Percentiles rank a stretch among this genome's conserved stretches.
phyloP scores from a whole-genome alignment of 345 rosid genomes.

The Arabidopsis arenosa region DNA sequence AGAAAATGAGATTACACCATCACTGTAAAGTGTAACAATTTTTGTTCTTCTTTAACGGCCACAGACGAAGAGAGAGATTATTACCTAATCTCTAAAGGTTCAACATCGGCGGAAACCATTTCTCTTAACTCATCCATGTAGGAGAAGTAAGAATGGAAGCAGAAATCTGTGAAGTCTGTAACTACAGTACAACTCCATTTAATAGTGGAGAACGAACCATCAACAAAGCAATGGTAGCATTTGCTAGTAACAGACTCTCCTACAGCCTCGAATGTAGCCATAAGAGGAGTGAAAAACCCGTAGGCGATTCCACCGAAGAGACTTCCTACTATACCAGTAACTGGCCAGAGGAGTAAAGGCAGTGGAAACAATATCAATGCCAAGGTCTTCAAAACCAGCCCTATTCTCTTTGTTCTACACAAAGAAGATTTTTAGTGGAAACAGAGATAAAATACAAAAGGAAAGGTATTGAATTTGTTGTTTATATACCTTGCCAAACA shows the following conservation, averaged over 20 bases:
- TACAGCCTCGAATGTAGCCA: slow-evolving; percentile 80
- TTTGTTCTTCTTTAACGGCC: background rate
- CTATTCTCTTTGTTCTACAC: slow-evolving; percentile 72
- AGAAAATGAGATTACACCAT: background rate
- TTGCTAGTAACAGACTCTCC: slow-evolving; percentile 68
- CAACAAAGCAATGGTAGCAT: slow-evolving; percentile 73
- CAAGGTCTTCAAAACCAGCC: slow-evolving; percentile 69
- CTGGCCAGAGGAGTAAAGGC: slow-evolving; percentile 76
- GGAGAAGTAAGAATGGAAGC: slow-evolving; percentile 91
- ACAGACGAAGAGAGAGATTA: slow-evolving; percentile 1
- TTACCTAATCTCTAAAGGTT: slow-evolving; percentile 68
- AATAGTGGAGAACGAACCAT: slow-evolving; percentile 69
- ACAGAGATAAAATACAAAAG: background rate
- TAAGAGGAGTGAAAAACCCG: slow-evolving; percentile 72
- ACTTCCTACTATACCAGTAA: slow-evolving; percentile 68
- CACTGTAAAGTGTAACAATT: background rate
- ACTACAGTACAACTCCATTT: slow-evolving; percentile 75
- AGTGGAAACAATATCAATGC: slow-evolving; percentile 60
- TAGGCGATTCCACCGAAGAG: slow-evolving; percentile 77
- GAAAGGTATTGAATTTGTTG: background rate
- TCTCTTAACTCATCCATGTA: slow-evolving; percentile 85
- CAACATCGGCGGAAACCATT: slow-evolving; percentile 54
- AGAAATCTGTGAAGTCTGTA: slow-evolving; percentile 76
- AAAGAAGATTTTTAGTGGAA: background rate
- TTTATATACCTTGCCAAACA: slow-evolving; percentile 66